Conservation (phyloP, 2,329 filamentous ascomycete genomes). For the Pseudogymnoascus sp. region DNA sequence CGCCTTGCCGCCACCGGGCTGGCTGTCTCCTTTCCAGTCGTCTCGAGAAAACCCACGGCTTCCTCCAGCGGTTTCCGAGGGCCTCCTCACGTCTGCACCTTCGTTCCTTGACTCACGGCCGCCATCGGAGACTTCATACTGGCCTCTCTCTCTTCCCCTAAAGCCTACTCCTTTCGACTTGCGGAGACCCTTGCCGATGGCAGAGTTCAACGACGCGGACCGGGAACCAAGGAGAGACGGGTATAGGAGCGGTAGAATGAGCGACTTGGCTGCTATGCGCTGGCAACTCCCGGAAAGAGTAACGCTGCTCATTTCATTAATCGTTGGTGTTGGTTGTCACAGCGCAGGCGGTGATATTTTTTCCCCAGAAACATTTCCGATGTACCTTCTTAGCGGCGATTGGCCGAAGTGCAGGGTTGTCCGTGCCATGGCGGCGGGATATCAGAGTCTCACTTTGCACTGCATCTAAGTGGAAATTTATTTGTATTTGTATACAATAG, state of each 20-base stretch:
- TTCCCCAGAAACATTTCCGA: slow-evolving; percentile 2
- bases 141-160: slow-evolving; percentile 19
- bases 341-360: not conserved
- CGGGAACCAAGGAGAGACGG: slow-evolving; percentile 24
- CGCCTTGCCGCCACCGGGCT: not conserved
- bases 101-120: slow-evolving; percentile 25
- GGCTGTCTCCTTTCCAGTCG: not conserved
- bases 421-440: slow-evolving; percentile 1
- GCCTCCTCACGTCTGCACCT: slow-evolving; percentile 16
- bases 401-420: not conserved
- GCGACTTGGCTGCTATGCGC: slow-evolving; percentile 11
- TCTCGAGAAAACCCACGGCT: slow-evolving; percentile 21
- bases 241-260: slow-evolving; percentile 10
- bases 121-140: slow-evolving; percentile 14
- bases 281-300: slow-evolving; percentile 15
- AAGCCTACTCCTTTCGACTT: slow-evolving; percentile 34
- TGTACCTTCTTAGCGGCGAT: not conserved
- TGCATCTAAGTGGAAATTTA: not conserved
- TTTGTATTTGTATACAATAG: not conserved
- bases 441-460: not conserved
- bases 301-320: slow-evolving; percentile 21
- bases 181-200: slow-evolving; percentile 62
- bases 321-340: not conserved
- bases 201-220: slow-evolving; percentile 55
- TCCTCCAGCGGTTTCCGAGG: slow-evolving; percentile 28